A percentile compares a stretch with the other conserved stretches of the same genome.
Evolutionary conservation across 768 basidiomycete species (phyloP).

Genomic region (Lentinula boryana): DNA sequence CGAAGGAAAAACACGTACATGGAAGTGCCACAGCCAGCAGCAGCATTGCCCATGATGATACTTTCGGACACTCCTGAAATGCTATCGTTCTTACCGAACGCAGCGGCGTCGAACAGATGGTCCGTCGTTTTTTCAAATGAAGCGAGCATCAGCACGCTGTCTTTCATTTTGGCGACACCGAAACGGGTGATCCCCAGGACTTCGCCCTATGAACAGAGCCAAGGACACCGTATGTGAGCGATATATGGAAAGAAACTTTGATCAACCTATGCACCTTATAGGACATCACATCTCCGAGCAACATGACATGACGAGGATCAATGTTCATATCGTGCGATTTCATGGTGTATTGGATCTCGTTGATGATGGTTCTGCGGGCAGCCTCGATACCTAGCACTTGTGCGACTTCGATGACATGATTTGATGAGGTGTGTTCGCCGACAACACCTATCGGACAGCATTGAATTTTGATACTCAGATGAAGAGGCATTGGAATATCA

Average conservation of each 20-base stretch:
- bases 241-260: neutral
- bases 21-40: conserved; percentile 90
- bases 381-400: conserved; percentile 98
- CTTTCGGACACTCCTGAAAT: conserved; percentile 98
- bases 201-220: conserved; percentile 60
- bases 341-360: conserved; percentile 98
- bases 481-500: conserved; percentile 1
- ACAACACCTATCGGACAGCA: conserved; percentile 63
- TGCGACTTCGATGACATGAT: conserved; percentile 95
- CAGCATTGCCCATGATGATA: conserved; percentile 98
- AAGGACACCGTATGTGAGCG: neutral
- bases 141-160: conserved; percentile 97
- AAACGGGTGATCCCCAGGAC: conserved; percentile 98
- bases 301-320: conserved; percentile 97
- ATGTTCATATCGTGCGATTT: conserved; percentile 96
- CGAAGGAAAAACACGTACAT: conserved; percentile 46
- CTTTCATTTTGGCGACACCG: conserved; percentile 99
- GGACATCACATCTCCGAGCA: conserved; percentile 97
- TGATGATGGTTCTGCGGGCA: conserved; percentile 88
- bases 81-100: conserved; percentile 90
- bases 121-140: conserved; percentile 99
- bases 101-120: conserved; percentile 96
- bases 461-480: neutral
- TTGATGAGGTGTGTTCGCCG: conserved; percentile 88
- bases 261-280: conserved; percentile 64